phyloP scores from a whole-genome alignment of 805 yeast genomes.

The Candida coquimbonensis region DNA sequence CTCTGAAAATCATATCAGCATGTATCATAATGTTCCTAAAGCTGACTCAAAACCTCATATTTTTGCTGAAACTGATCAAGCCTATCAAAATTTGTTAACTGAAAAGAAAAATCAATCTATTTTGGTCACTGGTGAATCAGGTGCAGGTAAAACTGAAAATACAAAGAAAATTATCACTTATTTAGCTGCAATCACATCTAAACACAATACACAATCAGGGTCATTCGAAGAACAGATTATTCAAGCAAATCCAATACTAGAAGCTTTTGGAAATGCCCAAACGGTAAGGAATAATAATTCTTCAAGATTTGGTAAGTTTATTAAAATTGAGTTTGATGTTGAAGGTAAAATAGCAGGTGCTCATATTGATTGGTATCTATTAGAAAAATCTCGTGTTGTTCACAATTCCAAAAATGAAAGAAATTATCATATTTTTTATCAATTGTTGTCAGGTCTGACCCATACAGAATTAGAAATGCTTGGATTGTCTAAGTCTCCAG shows the following conservation, averaged over 20 bases:
- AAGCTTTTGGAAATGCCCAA: constrained; percentile 95
- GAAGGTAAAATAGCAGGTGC: constrained; percentile 76
- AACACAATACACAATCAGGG: constrained; percentile 15
- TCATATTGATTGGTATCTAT: constrained; percentile 85
- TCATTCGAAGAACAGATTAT: constrained; percentile 78
- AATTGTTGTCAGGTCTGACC: constrained; percentile 63
- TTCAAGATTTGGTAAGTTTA: constrained; percentile 94
- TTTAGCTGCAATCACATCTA: constrained; percentile 65
- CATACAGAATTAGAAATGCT: constrained; percentile 39
- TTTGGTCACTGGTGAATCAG: constrained; percentile 97
- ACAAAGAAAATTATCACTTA: constrained; percentile 93
- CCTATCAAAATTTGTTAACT: constrained; percentile 66
- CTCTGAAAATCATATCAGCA: constrained; percentile 45
- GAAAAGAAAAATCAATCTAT: constrained; percentile 79
- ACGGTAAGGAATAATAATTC: constrained; percentile 91
- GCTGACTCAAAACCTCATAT: constrained; percentile 74
- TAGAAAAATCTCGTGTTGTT: constrained; percentile 91
- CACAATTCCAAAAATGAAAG: constrained; percentile 70
- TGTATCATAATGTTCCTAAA: constrained; percentile 43
- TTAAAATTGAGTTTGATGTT: constrained; percentile 68
- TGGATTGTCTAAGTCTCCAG: constrained; percentile 33
- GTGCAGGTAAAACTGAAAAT: constrained; percentile 98
- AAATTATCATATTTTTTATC: constrained; percentile 88
- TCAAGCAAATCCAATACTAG: constrained; percentile 92
- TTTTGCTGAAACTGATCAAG: constrained; percentile 82